Evolutionary conservation across 306 rosid species (phyloP).

Genomic region (Fragaria iinumae): DNA sequence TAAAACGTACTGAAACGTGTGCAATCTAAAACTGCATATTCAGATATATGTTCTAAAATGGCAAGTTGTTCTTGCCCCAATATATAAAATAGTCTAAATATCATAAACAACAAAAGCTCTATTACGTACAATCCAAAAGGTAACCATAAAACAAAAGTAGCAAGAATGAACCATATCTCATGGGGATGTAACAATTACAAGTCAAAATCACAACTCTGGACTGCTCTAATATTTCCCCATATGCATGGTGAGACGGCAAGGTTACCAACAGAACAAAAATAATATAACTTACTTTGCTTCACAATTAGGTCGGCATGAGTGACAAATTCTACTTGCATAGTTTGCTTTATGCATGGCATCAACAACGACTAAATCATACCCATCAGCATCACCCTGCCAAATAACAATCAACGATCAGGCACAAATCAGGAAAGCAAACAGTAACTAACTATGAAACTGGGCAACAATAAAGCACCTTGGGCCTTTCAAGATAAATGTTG

Average conservation of each 20-base stretch:
- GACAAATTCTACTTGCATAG: conserved; percentile 97
- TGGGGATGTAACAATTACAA: not conserved
- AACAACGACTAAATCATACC: conserved; percentile 93
- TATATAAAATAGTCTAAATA: not conserved
- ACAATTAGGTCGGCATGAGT: conserved; percentile 96
- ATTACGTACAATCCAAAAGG: not conserved
- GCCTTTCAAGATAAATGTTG: conserved; percentile 95
- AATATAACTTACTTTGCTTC: conserved; percentile 84
- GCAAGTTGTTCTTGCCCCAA: not conserved
- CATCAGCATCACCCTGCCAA: conserved; percentile 95
- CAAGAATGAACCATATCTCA: not conserved
- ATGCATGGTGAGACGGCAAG: not conserved
- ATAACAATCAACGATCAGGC: conserved; percentile 15
- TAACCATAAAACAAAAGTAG: not conserved
- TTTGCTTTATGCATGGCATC: conserved; percentile 99
- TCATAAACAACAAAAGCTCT: conserved; percentile 1
- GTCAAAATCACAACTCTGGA: not conserved
- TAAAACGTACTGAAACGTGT: not conserved
- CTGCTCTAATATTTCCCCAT: not conserved
- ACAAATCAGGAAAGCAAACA: conserved; percentile 12
- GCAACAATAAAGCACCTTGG: conserved; percentile 63
- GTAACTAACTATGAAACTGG: conserved; percentile 20
- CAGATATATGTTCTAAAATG: not conserved
- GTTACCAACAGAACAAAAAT: conserved; percentile 3
- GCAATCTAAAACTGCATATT: not conserved